These are phyloP conservation scores for Delonix regia DNA, from an alignment of 306 rosid species.

Conservation along the genomic window DNA sequence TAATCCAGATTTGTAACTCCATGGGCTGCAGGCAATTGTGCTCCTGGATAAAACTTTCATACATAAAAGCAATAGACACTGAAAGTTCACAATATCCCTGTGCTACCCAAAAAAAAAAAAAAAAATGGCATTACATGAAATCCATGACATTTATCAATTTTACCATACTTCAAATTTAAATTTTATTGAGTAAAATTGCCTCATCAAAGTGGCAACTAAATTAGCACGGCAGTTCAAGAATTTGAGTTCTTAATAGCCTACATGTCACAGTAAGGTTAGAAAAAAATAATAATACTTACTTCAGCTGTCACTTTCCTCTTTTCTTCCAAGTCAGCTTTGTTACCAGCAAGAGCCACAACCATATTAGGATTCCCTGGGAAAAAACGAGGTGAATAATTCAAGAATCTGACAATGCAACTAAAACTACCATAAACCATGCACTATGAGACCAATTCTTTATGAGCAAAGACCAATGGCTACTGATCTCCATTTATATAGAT, in stretches of 20 bases:
- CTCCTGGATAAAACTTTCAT: neutral
- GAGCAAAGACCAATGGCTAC: neutral
- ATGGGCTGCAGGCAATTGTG: neutral
- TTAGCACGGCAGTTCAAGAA: neutral
- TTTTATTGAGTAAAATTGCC: neutral
- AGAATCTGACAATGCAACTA: conserved; percentile 32
- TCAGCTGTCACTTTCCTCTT: conserved; percentile 63
- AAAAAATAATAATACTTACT: conserved; percentile 38
- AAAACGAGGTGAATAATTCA: conserved; percentile 17
- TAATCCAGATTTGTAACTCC: neutral
- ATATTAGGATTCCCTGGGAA: conserved; percentile 63
- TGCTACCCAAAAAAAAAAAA: neutral
- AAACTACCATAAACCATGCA: conserved; percentile 1
- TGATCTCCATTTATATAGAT: neutral
- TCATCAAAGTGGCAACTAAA: neutral
- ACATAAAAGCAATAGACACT: neutral
- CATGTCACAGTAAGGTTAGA: neutral
- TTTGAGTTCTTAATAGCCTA: neutral
- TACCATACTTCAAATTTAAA: neutral
- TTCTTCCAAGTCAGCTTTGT: conserved; percentile 68
- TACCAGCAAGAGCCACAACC: conserved; percentile 70
- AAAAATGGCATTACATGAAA: neutral
- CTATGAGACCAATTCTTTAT: too few relatives aligned
- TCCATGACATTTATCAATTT: neutral
- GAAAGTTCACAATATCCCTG: neutral